Evolutionary conservation across 1,284 basidiomycete species (phyloP).

Genomic region (Rhizoctonia solani): DNA sequence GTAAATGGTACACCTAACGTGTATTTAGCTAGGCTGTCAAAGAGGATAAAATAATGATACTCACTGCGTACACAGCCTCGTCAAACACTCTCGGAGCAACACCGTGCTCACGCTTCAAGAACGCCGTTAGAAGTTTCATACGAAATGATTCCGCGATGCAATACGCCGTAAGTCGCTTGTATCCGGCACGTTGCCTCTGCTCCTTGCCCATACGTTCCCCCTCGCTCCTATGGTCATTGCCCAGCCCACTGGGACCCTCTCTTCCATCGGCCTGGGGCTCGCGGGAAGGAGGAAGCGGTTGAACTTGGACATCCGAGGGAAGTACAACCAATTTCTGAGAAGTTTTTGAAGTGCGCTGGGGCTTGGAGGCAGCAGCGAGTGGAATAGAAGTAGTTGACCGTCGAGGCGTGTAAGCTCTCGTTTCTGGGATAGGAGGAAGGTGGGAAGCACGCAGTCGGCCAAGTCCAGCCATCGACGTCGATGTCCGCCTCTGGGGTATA

Average conservation of each 20-base stretch:
- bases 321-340: slow-evolving; percentile 90
- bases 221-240: slow-evolving; percentile 70
- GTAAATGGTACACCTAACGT: slow-evolving; percentile 83
- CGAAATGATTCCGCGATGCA: slow-evolving; percentile 82
- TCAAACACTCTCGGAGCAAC: slow-evolving; percentile 88
- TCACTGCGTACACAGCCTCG: slow-evolving; percentile 88
- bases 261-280: slow-evolving; percentile 36
- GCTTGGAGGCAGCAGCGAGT: slow-evolving; percentile 46
- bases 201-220: slow-evolving; percentile 80
- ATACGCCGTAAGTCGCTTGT: slow-evolving; percentile 82
- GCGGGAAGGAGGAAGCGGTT: slow-evolving; percentile 60
- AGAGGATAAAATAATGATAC: slow-evolving; percentile 42
- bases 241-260: slow-evolving; percentile 42
- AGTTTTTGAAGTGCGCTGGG: slow-evolving; percentile 86
- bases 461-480: slow-evolving; percentile 24
- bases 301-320: slow-evolving; percentile 89
- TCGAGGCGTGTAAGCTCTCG: slow-evolving; percentile 33
- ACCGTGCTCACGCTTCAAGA: slow-evolving; percentile 91
- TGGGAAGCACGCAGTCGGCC: slow-evolving; percentile 30
- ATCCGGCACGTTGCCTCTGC: slow-evolving; percentile 73
- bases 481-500: slow-evolving; percentile 2
- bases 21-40: background rate
- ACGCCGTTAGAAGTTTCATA: slow-evolving; percentile 79
- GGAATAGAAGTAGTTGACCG: slow-evolving; percentile 28
- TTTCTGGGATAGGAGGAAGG: slow-evolving; percentile 38